Base-by-base conservation (phyloP, 2,329 filamentous ascomycete genomes). In the Penicillium glabrum region DNA sequence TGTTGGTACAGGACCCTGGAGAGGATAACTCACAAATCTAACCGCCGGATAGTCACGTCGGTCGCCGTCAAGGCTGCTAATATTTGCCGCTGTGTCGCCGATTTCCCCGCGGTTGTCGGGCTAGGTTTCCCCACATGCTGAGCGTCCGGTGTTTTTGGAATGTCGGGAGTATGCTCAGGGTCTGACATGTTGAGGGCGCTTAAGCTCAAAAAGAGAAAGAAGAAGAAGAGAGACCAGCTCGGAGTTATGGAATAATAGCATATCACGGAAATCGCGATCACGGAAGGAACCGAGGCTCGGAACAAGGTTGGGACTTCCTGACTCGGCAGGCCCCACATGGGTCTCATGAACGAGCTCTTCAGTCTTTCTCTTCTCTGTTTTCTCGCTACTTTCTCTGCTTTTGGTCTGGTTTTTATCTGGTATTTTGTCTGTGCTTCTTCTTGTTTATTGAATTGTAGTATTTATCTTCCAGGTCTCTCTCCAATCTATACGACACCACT, bases 281-380 rank as follows among this genome's bases (percentile, higher is more conserved):
- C 56, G 56, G 54, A 60, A 65, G 50, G 51, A 55, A 63, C 68
- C 68, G 68, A 70, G 68, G 68, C 59, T 68, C 65, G 66, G 67
- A 62, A 65, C 37, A 54, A 54, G 57, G 57, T 58, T 57, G 46
- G 50, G 41, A 52, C 33, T 62, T 55, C 59, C 59, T 54, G 8
- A 53, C 53, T 58, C 41, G 57, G 59, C 58, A 19, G 45, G 44
- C 46, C 47, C 56, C 51, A 51, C 53, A 35, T 37, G 35, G 8
- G 26, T n/a, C 7, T 37, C 35, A 35, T n/a, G 14, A n/a, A 37
- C 14, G 16, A 31, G 4, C 10, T 31, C 29, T 13, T 31, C 29
- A 31, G 1, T 13, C 11, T 31, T 24, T 24, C 23, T 24, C 23
- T 23, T 23, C 19, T 19, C 19, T 19, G 19, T 19, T 19, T 19